Evolutionary conservation across 2,329 filamentous ascomycete species (phyloP).

Genomic region (Endothia cerciana): DNA sequence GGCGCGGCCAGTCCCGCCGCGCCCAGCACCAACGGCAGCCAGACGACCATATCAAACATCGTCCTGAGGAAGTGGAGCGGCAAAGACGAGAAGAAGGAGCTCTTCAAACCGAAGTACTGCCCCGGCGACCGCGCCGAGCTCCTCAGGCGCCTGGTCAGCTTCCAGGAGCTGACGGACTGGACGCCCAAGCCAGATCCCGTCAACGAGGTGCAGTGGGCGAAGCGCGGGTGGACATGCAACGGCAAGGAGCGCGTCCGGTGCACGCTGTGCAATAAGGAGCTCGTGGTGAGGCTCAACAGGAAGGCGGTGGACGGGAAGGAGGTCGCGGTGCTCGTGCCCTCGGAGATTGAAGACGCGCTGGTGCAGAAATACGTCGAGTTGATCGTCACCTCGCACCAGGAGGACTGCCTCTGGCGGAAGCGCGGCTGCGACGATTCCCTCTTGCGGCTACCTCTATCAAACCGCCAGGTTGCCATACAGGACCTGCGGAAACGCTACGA

Average conservation of each 20-base stretch:
- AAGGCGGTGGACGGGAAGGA: conserved; percentile 61
- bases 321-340: conserved; percentile 56
- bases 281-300: conserved; percentile 77
- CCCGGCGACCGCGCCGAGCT: conserved; percentile 86
- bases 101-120: conserved; percentile 70
- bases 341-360: conserved; percentile 70
- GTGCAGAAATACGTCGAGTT: conserved; percentile 76
- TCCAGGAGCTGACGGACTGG: conserved; percentile 90
- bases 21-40: conserved; percentile 26
- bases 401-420: conserved; percentile 84
- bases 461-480: conserved; percentile 61
- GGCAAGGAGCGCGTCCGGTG: conserved; percentile 84
- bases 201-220: conserved; percentile 93
- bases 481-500: conserved; percentile 67
- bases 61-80: conserved; percentile 47
- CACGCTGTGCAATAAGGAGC: conserved; percentile 79
- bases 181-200: conserved; percentile 86
- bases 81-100: conserved; percentile 33
- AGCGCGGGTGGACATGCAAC: conserved; percentile 86
- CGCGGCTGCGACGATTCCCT: conserved; percentile 79
- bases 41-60: conserved; percentile 46
- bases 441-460: conserved; percentile 65
- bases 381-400: conserved; percentile 75
- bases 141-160: conserved; percentile 79
- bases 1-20: conserved; percentile 16